Evolutionary conservation across 345 rosid species (phyloP).

Genomic region (Excoecaria cochinchinensis): DNA sequence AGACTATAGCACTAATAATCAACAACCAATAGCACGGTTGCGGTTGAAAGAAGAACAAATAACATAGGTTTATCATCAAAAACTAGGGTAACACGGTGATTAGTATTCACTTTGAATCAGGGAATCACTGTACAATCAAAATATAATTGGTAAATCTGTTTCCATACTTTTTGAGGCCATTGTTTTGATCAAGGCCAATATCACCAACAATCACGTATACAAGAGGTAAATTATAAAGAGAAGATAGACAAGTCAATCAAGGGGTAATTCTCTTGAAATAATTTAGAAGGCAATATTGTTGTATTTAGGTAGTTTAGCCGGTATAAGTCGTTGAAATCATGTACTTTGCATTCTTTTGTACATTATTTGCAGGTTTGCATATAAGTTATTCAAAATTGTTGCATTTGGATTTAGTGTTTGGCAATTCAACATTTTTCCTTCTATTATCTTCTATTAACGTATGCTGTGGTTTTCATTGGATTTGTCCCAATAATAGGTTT

Average conservation of each 20-base stretch:
- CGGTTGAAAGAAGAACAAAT: conserved; percentile 67
- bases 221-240: neutral
- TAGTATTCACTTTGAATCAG: conserved; percentile 10
- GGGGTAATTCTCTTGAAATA: neutral
- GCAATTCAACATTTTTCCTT: neutral
- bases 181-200: conserved; percentile 6
- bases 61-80: conserved; percentile 23
- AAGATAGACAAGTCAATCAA: neutral
- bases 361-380: conserved; percentile 29
- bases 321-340: conserved; percentile 18
- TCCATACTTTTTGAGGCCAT: conserved; percentile 12
- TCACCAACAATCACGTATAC: neutral
- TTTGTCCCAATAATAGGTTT: neutral
- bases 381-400: conserved; percentile 8
- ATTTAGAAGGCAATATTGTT: neutral
- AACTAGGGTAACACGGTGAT: conserved; percentile 2
- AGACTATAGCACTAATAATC: conserved; percentile 31
- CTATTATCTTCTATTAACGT: neutral
- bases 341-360: conserved; percentile 62
- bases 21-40: conserved; percentile 51
- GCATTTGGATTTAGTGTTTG: conserved; percentile 15
- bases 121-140: conserved; percentile 10
- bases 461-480: neutral
- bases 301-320: conserved; percentile 10
- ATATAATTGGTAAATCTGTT: neutral